phyloP scores from a whole-genome alignment of 352 stramenopile species.

The Phytophthora europaea region DNA sequence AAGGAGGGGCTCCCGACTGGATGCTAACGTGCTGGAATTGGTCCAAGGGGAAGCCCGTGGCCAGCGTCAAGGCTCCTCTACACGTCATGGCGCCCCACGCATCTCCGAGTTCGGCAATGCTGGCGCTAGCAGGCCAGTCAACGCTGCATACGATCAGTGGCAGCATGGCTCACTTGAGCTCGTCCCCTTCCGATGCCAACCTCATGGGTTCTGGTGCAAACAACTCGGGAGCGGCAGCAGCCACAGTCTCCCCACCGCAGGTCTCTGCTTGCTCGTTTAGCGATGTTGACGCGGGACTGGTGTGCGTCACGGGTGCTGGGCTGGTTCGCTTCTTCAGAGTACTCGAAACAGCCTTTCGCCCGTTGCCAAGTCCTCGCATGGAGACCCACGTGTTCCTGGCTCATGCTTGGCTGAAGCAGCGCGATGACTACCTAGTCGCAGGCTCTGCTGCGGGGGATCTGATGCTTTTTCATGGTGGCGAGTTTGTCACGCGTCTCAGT shows the following conservation, averaged over 20 bases:
- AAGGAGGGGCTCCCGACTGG: conserved; percentile 88
- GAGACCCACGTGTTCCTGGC: conserved; percentile 80
- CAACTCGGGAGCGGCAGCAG: conserved; percentile 7
- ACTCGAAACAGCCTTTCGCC: conserved; percentile 87
- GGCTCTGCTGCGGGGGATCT: conserved; percentile 87
- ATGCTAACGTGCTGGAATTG: conserved; percentile 94
- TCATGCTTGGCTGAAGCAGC: conserved; percentile 92
- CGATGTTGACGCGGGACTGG: conserved; percentile 89
- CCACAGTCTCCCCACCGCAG: conserved; percentile 22
- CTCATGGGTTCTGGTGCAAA: conserved; percentile 22
- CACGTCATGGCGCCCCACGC: conserved; percentile 58
- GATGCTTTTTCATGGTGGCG: conserved; percentile 87
- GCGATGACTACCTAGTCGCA: conserved; percentile 90
- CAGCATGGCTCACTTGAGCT: conserved; percentile 36
- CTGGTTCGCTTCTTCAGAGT: conserved; percentile 93
- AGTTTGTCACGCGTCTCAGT: conserved; percentile 68
- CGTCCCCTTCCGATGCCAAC: conserved; percentile 36
- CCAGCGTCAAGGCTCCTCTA: conserved; percentile 77
- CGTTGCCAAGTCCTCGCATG: conserved; percentile 85
- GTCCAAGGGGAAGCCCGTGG: conserved; percentile 91
- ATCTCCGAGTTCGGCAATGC: conserved; percentile 58
- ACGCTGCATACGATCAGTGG: conserved; percentile 30
- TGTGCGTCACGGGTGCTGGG: conserved; percentile 85
- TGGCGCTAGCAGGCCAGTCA: conserved; percentile 40
- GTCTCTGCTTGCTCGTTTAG: conserved; percentile 91